Evolutionary conservation across 345 rosid species (phyloP).

Genomic region (Draba incana): DNA sequence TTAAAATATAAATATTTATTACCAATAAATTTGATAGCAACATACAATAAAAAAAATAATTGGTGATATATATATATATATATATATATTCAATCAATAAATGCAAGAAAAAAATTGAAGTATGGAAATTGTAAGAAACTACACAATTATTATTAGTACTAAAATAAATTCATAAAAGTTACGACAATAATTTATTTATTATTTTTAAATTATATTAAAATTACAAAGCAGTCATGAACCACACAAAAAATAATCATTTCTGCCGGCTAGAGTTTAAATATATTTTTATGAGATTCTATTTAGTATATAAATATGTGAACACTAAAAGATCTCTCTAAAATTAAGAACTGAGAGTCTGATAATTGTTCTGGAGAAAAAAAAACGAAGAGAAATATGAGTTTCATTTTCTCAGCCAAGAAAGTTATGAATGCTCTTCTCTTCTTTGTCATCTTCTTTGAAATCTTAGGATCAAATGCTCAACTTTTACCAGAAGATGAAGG

Average conservation of each 20-base stretch:
- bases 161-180: no score
- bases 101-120: no score
- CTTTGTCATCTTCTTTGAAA: constrained; percentile 37
- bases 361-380: background rate
- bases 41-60: no score
- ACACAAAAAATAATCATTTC: constrained; percentile 22
- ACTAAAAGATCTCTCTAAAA: background rate
- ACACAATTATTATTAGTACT: background rate
- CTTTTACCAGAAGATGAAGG: constrained; percentile 66
- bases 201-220: background rate
- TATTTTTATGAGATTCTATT: background rate
- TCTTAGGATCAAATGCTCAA: constrained; percentile 52
- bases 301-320: background rate
- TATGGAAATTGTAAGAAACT: background rate
- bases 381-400: constrained; percentile 34
- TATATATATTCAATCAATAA: no score
- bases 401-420: constrained; percentile 33
- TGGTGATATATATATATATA: no score
- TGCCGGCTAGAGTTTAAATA: constrained; percentile 19
- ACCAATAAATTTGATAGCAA: no score
- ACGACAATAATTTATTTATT: background rate
- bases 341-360: background rate
- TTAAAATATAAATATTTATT: no score
- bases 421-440: constrained; percentile 37
- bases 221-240: constrained; percentile 15